Percentiles rank a stretch among this genome's conserved stretches.
Evolutionary conservation across 2,329 filamentous ascomycete species (phyloP).

Genomic region (Aspergillus ibericus): DNA sequence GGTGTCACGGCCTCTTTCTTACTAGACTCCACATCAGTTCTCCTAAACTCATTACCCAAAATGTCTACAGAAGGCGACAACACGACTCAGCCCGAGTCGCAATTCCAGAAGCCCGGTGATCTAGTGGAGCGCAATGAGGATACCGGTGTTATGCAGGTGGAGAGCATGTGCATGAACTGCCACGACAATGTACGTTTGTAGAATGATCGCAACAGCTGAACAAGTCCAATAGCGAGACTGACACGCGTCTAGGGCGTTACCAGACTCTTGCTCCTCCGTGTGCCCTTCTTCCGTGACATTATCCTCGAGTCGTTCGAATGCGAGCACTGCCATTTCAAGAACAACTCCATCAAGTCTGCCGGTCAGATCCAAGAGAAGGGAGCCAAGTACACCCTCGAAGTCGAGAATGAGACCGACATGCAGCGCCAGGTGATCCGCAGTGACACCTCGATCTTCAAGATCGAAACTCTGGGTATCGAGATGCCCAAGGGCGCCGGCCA

Average conservation of each 20-base stretch:
- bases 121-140: slow-evolving; percentile 42
- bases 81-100: slow-evolving; percentile 25
- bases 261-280: slow-evolving; percentile 81
- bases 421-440: slow-evolving; percentile 88
- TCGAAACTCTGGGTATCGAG: slow-evolving; percentile 90
- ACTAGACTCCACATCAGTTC: too few relatives aligned
- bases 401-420: slow-evolving; percentile 73
- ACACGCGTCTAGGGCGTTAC: slow-evolving; percentile 68
- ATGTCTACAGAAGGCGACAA: slow-evolving; percentile 31
- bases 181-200: slow-evolving; percentile 68
- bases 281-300: slow-evolving; percentile 96
- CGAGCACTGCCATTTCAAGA: slow-evolving; percentile 82
- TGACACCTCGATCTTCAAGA: slow-evolving; percentile 78
- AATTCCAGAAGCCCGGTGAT: slow-evolving; percentile 42
- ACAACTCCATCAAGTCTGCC: slow-evolving; percentile 91
- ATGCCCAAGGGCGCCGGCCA: slow-evolving; percentile 88
- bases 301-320: slow-evolving; percentile 97
- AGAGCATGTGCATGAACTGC: slow-evolving; percentile 86
- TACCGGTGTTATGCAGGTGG: slow-evolving; percentile 49
- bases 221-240: slow-evolving; percentile 8
- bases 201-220: neutral
- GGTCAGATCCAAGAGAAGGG: slow-evolving; percentile 90
- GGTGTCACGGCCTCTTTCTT: neutral
- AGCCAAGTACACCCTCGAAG: slow-evolving; percentile 75
- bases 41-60: too few relatives aligned